Conservation (phyloP, 1,284 basidiomycete species). For the Austroboletus rostrupii region DNA sequence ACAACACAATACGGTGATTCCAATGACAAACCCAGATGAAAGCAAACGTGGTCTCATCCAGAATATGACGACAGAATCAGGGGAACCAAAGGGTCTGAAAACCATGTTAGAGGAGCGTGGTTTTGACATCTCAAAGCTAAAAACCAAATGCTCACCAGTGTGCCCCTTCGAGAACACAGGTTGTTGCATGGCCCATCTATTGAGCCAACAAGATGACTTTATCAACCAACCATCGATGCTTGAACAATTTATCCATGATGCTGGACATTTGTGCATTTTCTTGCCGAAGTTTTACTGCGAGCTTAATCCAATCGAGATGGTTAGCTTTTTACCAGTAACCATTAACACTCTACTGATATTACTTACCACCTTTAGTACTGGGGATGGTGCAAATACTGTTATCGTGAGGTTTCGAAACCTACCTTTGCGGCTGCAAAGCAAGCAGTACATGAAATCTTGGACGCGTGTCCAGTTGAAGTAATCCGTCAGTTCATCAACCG, state of each 20-base stretch:
- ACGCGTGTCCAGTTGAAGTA: conserved; percentile 28
- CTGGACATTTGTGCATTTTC: conserved; percentile 19
- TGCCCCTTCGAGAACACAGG: conserved; percentile 23
- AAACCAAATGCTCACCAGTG: conserved; percentile 30
- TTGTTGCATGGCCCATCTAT: conserved; percentile 26
- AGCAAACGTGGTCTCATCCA: background rate
- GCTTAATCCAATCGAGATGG: conserved; percentile 18
- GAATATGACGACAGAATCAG: background rate
- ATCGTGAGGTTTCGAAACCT: conserved; percentile 25
- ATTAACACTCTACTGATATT: too few relatives aligned
- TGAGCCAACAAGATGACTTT: conserved; percentile 14
- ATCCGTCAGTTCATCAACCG: conserved; percentile 28
- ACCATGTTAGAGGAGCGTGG: conserved; percentile 32
- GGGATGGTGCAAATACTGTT: conserved; percentile 30
- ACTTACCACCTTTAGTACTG: conserved; percentile 22
- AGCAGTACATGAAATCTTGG: conserved; percentile 20
- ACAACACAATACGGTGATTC: background rate
- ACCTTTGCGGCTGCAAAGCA: conserved; percentile 28
- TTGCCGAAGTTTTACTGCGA: conserved; percentile 27
- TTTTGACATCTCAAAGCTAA: conserved; percentile 23
- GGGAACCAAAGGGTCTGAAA: conserved; percentile 30
- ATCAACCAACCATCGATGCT: conserved; percentile 13
- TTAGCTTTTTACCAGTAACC: background rate
- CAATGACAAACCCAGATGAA: background rate
- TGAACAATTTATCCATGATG: conserved; percentile 11